A percentile compares a stretch with the other conserved stretches of the same genome.
These are phyloP conservation scores for Eucalyptus sp. DNA, from an alignment of 345 rosid species.

Conservation along the genomic window DNA sequence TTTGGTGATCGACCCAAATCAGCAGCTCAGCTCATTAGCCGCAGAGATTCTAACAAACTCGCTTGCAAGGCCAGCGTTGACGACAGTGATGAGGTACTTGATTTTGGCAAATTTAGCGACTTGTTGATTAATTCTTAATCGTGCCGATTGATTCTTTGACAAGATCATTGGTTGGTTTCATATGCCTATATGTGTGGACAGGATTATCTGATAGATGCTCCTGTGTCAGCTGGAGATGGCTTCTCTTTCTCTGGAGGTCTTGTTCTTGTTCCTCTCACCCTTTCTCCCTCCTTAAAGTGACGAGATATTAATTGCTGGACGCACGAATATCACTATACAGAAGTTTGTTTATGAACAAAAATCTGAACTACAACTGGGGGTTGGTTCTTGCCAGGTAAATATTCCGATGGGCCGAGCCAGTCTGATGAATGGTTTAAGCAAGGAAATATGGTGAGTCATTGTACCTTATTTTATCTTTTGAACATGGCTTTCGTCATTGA, in stretches of 20 bases:
- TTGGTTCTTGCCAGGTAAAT: slow-evolving; percentile 41
- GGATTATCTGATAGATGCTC: slow-evolving; percentile 90
- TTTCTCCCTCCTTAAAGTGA: not conserved
- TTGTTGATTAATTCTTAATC: not conserved
- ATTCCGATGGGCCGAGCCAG: slow-evolving; percentile 65
- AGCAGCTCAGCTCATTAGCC: not conserved
- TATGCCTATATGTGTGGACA: not conserved
- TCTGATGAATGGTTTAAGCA: slow-evolving; percentile 85
- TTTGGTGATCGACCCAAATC: not conserved
- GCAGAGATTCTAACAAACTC: slow-evolving; percentile 16
- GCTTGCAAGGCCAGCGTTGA: slow-evolving; percentile 30
- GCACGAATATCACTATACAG: not conserved
- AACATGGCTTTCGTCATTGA: not conserved
- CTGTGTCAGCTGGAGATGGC: slow-evolving; percentile 81
- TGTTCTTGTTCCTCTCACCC: not conserved
- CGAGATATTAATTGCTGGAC: not conserved
- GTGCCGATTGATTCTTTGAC: not conserved
- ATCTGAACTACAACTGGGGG: not conserved
- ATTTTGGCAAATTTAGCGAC: not conserved
- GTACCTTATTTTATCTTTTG: not conserved
- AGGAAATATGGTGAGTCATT: slow-evolving; percentile 53
- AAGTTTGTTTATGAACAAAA: not conserved
- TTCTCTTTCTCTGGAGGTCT: slow-evolving; percentile 91
- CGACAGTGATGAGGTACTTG: slow-evolving; percentile 18
- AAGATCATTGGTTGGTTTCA: not conserved